Conservation (phyloP, 768 basidiomycete genomes). For the Naematelia encephala region DNA sequence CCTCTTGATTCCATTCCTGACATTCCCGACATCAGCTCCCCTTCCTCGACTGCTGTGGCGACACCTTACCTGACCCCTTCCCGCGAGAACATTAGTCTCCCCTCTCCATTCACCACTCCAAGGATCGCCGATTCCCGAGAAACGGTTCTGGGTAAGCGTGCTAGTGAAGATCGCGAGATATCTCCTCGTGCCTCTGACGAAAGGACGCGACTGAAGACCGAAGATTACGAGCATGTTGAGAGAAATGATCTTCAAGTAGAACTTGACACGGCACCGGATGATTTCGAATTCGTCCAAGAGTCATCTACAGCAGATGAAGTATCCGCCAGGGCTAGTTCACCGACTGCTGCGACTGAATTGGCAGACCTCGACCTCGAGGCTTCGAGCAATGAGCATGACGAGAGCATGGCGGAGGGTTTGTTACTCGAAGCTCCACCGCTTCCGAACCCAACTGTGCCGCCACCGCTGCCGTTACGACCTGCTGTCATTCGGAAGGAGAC, state of each 20-base stretch:
- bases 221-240: conserved; percentile 10
- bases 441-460: conserved; percentile 12
- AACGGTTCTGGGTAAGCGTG: conserved; percentile 44
- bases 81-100: background rate
- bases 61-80: conserved; percentile 19
- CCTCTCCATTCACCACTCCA: conserved; percentile 6
- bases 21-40: conserved; percentile 21
- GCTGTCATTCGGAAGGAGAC: conserved; percentile 22
- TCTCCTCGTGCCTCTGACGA: conserved; percentile 17
- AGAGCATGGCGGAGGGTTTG: background rate
- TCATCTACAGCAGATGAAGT: background rate
- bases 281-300: background rate
- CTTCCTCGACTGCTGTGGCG: conserved; percentile 30
- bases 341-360: conserved; percentile 11
- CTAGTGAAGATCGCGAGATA: conserved; percentile 44
- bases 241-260: background rate
- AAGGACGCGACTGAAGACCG: conserved; percentile 18
- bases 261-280: background rate
- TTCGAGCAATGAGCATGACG: background rate
- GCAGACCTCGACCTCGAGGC: conserved; percentile 8
- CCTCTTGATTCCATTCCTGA: conserved; percentile 30
- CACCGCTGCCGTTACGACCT: conserved; percentile 36
- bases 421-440: background rate
- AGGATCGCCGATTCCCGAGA: background rate
- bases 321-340: conserved; percentile 3